These are phyloP conservation scores for Diophrys sp. DNA, from an alignment of 73 alveolate species.

Conservation along the genomic window DNA sequence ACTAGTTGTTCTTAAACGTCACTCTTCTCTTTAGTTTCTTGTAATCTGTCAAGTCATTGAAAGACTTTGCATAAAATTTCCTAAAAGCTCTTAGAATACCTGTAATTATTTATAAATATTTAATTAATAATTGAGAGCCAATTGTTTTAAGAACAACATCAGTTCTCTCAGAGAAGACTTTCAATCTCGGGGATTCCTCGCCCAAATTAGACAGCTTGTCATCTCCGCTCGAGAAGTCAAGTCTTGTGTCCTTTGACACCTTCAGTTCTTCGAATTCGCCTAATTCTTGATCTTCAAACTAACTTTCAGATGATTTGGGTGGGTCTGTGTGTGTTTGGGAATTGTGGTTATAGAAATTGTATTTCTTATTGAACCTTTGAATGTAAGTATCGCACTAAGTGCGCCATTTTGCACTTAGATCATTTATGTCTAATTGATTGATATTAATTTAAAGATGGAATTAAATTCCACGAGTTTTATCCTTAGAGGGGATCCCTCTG, in stretches of 20 bases:
- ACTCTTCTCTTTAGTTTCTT: constrained; percentile 10
- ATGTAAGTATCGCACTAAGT: too few species aligned
- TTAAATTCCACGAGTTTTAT: too few species aligned
- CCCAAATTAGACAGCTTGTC: too few species aligned
- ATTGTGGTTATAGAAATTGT: not conserved
- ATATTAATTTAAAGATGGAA: too few species aligned
- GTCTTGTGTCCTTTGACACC: not conserved
- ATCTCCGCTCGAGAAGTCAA: not conserved
- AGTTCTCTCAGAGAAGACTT: not conserved
- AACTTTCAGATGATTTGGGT: not conserved
- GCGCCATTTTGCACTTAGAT: too few species aligned
- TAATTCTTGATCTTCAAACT: not conserved
- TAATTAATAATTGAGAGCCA: too few species aligned
- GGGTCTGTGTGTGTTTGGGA: not conserved
- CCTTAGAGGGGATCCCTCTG: too few species aligned
- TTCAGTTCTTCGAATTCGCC: not conserved
- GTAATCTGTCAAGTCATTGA: constrained; percentile 12
- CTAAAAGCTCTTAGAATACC: constrained; percentile 7
- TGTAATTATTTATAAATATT: too few species aligned
- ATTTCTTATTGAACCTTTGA: not conserved
- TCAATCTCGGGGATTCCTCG: too few species aligned
- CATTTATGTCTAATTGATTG: too few species aligned
- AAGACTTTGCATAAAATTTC: constrained; percentile 2
- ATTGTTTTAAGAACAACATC: not conserved
- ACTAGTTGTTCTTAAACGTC: not conserved